These are phyloP conservation scores for Bodo saltans DNA, from an alignment of 78 protist species.

Conservation along the genomic window DNA sequence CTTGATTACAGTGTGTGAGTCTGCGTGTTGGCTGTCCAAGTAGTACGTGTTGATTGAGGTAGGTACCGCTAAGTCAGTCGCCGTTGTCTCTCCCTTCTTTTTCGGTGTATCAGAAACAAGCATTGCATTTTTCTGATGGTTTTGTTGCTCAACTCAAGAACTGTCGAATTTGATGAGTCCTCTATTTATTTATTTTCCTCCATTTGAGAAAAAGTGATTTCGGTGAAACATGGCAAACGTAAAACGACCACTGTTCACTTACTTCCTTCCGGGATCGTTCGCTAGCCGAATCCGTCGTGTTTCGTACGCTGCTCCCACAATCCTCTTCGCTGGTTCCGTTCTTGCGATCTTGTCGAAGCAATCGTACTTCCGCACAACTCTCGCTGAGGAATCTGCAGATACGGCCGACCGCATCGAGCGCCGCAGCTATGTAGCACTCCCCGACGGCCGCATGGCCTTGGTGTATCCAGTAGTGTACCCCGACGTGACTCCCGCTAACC, in stretches of 20 bases:
- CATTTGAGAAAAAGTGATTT: too few species aligned
- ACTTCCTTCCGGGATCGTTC: not conserved
- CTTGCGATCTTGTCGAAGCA: conserved; percentile 1
- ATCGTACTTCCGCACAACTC: not conserved
- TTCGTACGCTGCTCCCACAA: not conserved
- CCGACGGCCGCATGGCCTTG: conserved; percentile 26
- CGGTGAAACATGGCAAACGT: too few species aligned
- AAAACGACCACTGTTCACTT: not conserved
- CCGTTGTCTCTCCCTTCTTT: too few species aligned
- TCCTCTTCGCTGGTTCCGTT: not conserved
- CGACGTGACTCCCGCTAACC: not conserved
- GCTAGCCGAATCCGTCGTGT: not conserved
- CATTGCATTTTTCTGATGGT: too few species aligned
- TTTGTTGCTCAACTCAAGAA: too few species aligned
- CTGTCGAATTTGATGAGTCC: too few species aligned
- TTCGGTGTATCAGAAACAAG: too few species aligned
- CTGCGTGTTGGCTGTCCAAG: too few species aligned
- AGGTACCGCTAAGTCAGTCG: too few species aligned
- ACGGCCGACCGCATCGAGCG: conserved; percentile 14
- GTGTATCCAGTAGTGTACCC: conserved; percentile 3
- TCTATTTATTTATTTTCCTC: too few species aligned
- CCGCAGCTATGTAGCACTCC: conserved; percentile 3
- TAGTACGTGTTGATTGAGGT: too few species aligned
- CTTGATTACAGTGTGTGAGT: too few species aligned
- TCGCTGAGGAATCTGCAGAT: conserved; percentile 11